These are phyloP conservation scores for Pichia sp. DNA, from an alignment of 1,139 yeast species.

Conservation along the genomic window DNA sequence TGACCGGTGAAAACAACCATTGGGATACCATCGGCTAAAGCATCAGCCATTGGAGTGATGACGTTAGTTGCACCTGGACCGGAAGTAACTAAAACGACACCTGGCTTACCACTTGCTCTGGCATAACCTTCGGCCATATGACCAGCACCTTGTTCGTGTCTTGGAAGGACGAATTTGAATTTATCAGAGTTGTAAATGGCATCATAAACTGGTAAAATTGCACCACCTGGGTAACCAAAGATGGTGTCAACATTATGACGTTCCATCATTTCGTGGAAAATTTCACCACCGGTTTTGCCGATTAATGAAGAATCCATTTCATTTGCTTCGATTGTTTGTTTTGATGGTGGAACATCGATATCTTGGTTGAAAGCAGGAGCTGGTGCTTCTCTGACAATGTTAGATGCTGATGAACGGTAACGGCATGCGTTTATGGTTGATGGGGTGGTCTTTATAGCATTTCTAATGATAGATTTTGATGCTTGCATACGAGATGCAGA, in stretches of 20 bases:
- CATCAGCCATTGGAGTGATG: conserved; percentile 97
- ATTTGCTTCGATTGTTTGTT: conserved; percentile 35
- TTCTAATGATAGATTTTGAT: conserved; percentile 3
- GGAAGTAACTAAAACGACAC: conserved; percentile 95
- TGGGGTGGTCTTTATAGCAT: not conserved
- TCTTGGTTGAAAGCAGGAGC: conserved; percentile 25
- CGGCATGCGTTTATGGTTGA: conserved; percentile 5
- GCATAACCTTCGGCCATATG: conserved; percentile 99
- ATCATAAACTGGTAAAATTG: conserved; percentile 95
- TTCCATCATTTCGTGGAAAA: conserved; percentile 98
- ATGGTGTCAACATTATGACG: conserved; percentile 94
- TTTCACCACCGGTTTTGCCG: conserved; percentile 96
- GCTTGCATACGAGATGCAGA: conserved; percentile 11
- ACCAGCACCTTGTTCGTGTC: conserved; percentile 99
- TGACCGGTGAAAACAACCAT: conserved; percentile 98
- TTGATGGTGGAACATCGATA: not conserved
- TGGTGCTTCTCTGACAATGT: conserved; percentile 36
- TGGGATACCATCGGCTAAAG: conserved; percentile 96
- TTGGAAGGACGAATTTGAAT: conserved; percentile 87
- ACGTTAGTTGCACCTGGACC: conserved; percentile 99
- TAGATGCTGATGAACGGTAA: conserved; percentile 18
- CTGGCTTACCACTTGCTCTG: conserved; percentile 94
- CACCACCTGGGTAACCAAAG: conserved; percentile 98
- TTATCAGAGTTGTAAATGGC: conserved; percentile 91
- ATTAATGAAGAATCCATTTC: conserved; percentile 82